A percentile compares a stretch with the other conserved stretches of the same genome.
phyloP scores from a whole-genome alignment of 208 protist species.

The Leishmania gerbilli region DNA sequence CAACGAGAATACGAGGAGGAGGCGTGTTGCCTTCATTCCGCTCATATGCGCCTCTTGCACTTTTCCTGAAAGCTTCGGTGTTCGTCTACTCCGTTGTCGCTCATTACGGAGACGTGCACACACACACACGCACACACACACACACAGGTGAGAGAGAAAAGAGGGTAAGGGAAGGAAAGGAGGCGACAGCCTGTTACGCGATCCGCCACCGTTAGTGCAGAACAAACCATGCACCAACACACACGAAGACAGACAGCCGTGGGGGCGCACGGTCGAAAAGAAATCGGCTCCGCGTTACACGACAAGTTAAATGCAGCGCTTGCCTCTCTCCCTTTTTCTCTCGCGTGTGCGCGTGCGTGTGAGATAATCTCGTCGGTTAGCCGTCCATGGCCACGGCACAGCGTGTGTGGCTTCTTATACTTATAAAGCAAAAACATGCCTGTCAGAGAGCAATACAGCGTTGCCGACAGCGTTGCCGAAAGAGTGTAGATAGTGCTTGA shows the following conservation, averaged over 20 bases:
- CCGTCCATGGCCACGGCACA: not conserved
- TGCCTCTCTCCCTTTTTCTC: not conserved
- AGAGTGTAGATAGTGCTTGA: not conserved
- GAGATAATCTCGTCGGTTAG: not conserved
- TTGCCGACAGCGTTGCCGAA: not conserved
- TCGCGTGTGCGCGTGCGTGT: not conserved
- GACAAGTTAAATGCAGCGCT: not conserved
- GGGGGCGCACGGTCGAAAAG: not conserved
- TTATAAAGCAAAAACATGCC: not conserved
- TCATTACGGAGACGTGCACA: not conserved
- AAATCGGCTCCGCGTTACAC: not conserved
- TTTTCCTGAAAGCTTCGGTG: not conserved
- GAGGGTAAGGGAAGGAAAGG: not conserved
- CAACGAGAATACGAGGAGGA: not conserved
- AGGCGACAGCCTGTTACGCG: not conserved
- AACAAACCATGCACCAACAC: not conserved
- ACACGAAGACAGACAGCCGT: not conserved
- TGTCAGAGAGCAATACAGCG: not conserved
- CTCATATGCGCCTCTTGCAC: not conserved
- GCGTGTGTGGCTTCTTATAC: not conserved
- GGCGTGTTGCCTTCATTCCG: not conserved
- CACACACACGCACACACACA: not conserved
- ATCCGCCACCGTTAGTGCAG: not conserved
- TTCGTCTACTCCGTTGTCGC: not conserved
- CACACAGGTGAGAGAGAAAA: not conserved